Conservation (phyloP, 1,284 basidiomycete genomes). For the Uromyces viciae-fabae region DNA sequence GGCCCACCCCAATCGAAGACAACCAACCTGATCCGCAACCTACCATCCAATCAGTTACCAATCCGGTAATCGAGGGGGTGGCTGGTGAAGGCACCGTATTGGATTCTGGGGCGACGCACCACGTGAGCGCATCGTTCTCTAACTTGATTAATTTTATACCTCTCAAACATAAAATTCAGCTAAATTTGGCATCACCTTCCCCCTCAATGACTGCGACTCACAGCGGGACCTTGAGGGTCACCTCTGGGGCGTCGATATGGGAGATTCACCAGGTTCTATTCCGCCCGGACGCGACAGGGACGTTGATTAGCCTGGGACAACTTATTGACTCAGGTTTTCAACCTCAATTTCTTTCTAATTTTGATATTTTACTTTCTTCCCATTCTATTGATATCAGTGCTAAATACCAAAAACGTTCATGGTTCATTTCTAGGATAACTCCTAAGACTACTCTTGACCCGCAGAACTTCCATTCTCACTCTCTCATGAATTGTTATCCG, state of each 20-base stretch:
- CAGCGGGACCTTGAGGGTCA: background rate
- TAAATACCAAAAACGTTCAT: background rate
- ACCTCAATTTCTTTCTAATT: background rate
- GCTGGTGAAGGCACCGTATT: background rate
- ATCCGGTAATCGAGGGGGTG: background rate
- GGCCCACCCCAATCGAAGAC: background rate
- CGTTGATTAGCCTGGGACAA: conserved; percentile 11
- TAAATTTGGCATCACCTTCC: background rate
- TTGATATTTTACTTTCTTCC: background rate
- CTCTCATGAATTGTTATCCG: no score
- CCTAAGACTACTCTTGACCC: no score
- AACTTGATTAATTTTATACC: background rate
- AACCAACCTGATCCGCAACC: background rate
- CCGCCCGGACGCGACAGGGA: conserved; percentile 8
- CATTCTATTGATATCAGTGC: background rate
- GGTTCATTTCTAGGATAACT: no score
- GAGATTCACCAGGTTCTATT: background rate
- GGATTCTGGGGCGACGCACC: conserved; percentile 11
- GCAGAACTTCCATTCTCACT: no score
- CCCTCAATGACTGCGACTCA: background rate
- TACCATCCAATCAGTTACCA: background rate
- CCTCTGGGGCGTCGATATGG: background rate
- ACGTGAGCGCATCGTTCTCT: background rate
- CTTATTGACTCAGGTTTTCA: conserved; percentile 2
- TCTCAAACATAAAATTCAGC: background rate